Evolutionary conservation across 2,329 filamentous ascomycete species (phyloP).

Genomic region (Metarhizium rileyi): DNA sequence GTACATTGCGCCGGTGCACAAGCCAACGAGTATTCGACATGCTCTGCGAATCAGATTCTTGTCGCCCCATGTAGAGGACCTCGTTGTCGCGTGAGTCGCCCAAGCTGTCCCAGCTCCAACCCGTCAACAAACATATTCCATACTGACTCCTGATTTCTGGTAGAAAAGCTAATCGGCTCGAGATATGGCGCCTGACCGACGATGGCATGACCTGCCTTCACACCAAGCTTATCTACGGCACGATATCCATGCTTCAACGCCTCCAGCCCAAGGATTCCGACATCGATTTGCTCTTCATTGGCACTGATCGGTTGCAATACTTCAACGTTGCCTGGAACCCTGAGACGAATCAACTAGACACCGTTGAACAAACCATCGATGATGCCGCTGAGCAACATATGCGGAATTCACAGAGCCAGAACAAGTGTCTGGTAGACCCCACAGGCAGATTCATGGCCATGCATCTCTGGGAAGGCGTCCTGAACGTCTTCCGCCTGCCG

Average conservation of each 20-base stretch:
- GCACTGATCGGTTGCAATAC: slow-evolving; percentile 82
- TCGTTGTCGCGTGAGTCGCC: slow-evolving; percentile 71
- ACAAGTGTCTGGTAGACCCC: slow-evolving; percentile 77
- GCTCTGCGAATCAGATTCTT: slow-evolving; percentile 74
- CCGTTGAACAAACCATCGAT: slow-evolving; percentile 39
- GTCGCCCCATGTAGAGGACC: slow-evolving; percentile 62
- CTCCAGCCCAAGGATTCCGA: slow-evolving; percentile 63
- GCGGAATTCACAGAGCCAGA: slow-evolving; percentile 72
- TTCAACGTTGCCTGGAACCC: slow-evolving; percentile 82
- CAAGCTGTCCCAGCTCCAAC: not conserved
- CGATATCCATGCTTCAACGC: slow-evolving; percentile 74
- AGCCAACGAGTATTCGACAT: slow-evolving; percentile 83
- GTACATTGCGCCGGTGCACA: slow-evolving; percentile 88
- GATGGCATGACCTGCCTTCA: slow-evolving; percentile 56
- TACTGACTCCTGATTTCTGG: slow-evolving; percentile 8
- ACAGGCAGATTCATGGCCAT: slow-evolving; percentile 52
- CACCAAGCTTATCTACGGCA: slow-evolving; percentile 71
- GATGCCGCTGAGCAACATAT: slow-evolving; percentile 50
- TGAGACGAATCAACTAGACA: slow-evolving; percentile 39
- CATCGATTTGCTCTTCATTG: slow-evolving; percentile 83
- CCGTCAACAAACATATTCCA: not conserved
- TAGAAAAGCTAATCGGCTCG: slow-evolving; percentile 76
- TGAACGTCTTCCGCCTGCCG: slow-evolving; percentile 44
- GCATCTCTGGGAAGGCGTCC: slow-evolving; percentile 50
- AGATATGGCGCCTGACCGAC: slow-evolving; percentile 64